These are phyloP conservation scores for Neurospora pannonica DNA, from an alignment of 495 filamentous ascomycete species.

Conservation along the genomic window DNA sequence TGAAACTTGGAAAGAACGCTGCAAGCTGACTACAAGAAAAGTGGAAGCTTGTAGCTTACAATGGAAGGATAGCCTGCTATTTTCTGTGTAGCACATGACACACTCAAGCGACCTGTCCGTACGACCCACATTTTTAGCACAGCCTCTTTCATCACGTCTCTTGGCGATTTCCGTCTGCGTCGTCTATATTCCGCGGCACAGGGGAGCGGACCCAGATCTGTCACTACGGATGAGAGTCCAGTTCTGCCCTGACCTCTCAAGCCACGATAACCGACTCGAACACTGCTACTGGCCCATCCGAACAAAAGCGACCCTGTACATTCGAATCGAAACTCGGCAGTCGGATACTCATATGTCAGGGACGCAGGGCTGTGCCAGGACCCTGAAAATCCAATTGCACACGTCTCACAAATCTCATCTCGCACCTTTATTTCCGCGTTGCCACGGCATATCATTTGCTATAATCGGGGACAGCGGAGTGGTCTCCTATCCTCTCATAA, in stretches of 20 bases:
- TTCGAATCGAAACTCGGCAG: not conserved
- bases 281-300: not conserved
- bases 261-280: not conserved
- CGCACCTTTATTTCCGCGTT: not conserved
- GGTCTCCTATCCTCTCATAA: not conserved
- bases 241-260: not conserved
- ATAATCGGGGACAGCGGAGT: not conserved
- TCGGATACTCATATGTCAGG: not conserved
- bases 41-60: not conserved
- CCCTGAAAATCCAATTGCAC: not conserved
- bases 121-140: not conserved
- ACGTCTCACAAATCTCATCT: not conserved
- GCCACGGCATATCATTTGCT: not conserved
- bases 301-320: not conserved
- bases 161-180: not conserved
- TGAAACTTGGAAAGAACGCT: not conserved
- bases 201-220: not conserved
- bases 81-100: not conserved
- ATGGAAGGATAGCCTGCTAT: not conserved
- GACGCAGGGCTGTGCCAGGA: not conserved
- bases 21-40: not conserved
- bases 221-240: not conserved
- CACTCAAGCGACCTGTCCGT: not conserved
- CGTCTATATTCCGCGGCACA: not conserved
- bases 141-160: not conserved